Base-by-base conservation (phyloP, 495 filamentous ascomycete genomes). In the Daldinia childiae region DNA sequence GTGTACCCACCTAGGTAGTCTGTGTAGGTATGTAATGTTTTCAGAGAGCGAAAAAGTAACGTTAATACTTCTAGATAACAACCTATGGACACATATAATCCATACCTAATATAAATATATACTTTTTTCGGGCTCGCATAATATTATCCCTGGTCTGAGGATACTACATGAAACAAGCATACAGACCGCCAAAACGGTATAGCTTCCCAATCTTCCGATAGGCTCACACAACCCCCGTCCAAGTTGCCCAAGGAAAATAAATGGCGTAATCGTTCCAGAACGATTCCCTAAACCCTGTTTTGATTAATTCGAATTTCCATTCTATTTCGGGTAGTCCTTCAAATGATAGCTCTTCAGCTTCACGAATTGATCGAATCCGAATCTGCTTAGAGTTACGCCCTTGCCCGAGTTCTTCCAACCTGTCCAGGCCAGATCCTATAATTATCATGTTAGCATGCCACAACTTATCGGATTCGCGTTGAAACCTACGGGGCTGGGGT, bases 381-480 rank as follows among this genome's bases (percentile, higher is more conserved):
- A 95, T 71, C 83, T 92, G 78, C 94, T 95, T 77, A 99, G 79
- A 0, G 94, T 98, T 58, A 90, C 90, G 29, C 95, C 95, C 76
- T 93, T 91, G 48, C 95, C 95, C 26, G 93, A 97, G 72, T 94
- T 91, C 83, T 99, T 99, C 95, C 94, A 98, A 5, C 95, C 95
- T 1, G 93, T 94, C 95, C 95, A 99, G 12, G 95, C 95, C 55
- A 99, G 91, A 79, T 99, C 95, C 91, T 96, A 77, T 39, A 57
- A 58, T 66, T 43, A 66, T 26, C 41, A 56, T 51, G 76, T 79
- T 62, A 74, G 67, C 29, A 58, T 70, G 34, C 32, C 11, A 14
- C 19, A 17, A 69, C 52, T 57, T 34, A 36, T 17, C 54, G 69
- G 30, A 39, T 59, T 24, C 64, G n/a, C 43, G 61, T 24, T 45